A percentile compares a stretch with the other conserved stretches of the same genome.
Evolutionary conservation across 2,329 filamentous ascomycete species (phyloP).

Genomic region (Pseudomassariella vexata): DNA sequence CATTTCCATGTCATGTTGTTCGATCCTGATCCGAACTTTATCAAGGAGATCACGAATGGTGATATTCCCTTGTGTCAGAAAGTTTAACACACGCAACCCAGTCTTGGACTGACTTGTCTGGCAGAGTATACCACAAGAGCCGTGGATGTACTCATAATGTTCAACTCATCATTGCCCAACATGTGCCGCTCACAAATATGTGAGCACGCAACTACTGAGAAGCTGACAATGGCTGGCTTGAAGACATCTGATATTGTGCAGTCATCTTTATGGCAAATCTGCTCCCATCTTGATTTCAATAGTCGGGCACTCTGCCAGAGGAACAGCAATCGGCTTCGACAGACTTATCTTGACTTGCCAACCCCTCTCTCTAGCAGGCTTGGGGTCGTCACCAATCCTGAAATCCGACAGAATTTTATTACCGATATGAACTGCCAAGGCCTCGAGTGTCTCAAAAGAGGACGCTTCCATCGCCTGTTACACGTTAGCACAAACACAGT

Average conservation of each 20-base stretch:
- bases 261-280: conserved; percentile 13
- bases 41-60: conserved; percentile 64
- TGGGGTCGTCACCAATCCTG: conserved; percentile 20
- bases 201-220: too few relatives aligned
- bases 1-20: conserved; percentile 94
- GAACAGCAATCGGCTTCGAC: conserved; percentile 69
- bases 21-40: conserved; percentile 64
- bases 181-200: too few relatives aligned
- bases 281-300: conserved; percentile 49
- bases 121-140: too few relatives aligned
- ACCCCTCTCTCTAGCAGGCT: conserved; percentile 31
- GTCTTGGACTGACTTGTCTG: too few relatives aligned
- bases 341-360: conserved; percentile 56
- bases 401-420: conserved; percentile 40
- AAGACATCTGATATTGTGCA: too few relatives aligned
- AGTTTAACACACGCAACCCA: conserved; percentile 14
- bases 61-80: conserved; percentile 62
- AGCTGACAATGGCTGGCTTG: too few relatives aligned
- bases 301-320: conserved; percentile 64
- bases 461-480: conserved; percentile 47
- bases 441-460: conserved; percentile 58
- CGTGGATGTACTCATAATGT: too few relatives aligned
- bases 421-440: conserved; percentile 46
- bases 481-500: not conserved
- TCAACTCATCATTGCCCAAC: too few relatives aligned